A percentile compares a stretch with the other conserved stretches of the same genome.
These are phyloP conservation scores for Diaporthe vaccinii DNA, from an alignment of 2,329 filamentous ascomycete genomes.

Conservation along the genomic window DNA sequence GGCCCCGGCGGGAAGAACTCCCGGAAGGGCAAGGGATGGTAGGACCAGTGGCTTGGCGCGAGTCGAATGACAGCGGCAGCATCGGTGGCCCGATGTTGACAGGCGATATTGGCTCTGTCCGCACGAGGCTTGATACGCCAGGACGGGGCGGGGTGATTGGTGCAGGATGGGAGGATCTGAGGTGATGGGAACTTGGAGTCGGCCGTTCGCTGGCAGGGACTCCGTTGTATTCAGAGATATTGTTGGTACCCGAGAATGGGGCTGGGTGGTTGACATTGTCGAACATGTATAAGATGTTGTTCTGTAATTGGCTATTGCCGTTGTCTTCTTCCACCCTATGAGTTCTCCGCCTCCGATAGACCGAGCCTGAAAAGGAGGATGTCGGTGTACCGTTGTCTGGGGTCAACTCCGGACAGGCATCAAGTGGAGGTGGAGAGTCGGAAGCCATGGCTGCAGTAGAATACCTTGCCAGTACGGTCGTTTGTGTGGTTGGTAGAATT, in stretches of 20 bases:
- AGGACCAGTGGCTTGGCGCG: too few relatives aligned
- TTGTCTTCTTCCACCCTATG: neutral
- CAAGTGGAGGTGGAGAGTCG: neutral
- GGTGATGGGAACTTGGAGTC: too few relatives aligned
- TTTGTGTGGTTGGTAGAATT: neutral
- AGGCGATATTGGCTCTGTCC: neutral
- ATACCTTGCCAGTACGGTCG: neutral
- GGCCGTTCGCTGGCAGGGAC: neutral
- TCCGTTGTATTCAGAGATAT: neutral
- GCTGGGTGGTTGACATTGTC: neutral
- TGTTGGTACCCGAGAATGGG: neutral
- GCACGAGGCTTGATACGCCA: neutral
- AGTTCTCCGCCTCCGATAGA: neutral
- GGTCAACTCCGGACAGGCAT: neutral
- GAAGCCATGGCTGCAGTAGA: neutral
- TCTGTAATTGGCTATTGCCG: neutral
- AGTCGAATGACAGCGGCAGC: neutral
- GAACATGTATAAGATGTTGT: neutral
- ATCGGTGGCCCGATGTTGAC: conserved; percentile 14
- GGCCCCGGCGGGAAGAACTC: fast-evolving
- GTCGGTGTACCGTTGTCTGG: neutral
- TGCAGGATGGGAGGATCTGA: neutral
- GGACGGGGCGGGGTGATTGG: too few relatives aligned
- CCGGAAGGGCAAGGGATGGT: neutral
- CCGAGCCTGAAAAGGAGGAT: neutral